phyloP scores from a whole-genome alignment of 371 early-diverging fungal species.

The Apophysomyces ossiformis region DNA sequence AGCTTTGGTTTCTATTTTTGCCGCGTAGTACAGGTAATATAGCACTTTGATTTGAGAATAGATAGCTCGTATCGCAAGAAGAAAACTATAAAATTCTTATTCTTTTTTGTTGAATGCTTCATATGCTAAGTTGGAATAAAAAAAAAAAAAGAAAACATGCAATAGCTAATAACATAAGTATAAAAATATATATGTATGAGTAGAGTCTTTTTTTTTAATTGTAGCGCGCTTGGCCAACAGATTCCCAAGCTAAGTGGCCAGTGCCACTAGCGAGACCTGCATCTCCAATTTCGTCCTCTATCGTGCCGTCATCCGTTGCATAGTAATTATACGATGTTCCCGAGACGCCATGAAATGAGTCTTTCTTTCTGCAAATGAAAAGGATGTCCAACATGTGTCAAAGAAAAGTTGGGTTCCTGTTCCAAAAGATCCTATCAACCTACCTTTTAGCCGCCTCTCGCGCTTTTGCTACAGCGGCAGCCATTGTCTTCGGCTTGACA shows the following conservation, averaged over 20 bases:
- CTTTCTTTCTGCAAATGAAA: not conserved
- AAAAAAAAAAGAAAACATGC: too few relatives aligned
- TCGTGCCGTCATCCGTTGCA: not conserved
- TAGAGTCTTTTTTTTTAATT: not conserved
- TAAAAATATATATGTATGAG: too few relatives aligned
- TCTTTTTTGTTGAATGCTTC: too few relatives aligned
- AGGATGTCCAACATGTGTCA: not conserved
- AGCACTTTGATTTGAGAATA: not conserved
- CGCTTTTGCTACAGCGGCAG: constrained; percentile 3
- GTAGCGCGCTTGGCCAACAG: constrained; percentile 3
- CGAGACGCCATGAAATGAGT: not conserved
- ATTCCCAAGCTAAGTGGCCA: constrained; percentile 6
- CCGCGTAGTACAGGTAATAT: constrained; percentile 2
- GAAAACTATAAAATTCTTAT: too few relatives aligned
- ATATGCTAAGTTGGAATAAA: too few relatives aligned
- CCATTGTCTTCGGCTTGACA: constrained; percentile 2
- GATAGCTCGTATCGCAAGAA: not conserved
- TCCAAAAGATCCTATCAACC: not conserved
- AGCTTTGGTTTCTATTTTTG: constrained; percentile 8
- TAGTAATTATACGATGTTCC: not conserved
- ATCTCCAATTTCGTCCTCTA: not conserved
- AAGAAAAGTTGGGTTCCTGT: not conserved
- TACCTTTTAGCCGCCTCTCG: not conserved
- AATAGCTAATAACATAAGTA: too few relatives aligned
- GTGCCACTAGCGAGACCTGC: not conserved